Base-by-base conservation (phyloP, 345 rosid genomes). In the Anastatica hierochuntica region DNA sequence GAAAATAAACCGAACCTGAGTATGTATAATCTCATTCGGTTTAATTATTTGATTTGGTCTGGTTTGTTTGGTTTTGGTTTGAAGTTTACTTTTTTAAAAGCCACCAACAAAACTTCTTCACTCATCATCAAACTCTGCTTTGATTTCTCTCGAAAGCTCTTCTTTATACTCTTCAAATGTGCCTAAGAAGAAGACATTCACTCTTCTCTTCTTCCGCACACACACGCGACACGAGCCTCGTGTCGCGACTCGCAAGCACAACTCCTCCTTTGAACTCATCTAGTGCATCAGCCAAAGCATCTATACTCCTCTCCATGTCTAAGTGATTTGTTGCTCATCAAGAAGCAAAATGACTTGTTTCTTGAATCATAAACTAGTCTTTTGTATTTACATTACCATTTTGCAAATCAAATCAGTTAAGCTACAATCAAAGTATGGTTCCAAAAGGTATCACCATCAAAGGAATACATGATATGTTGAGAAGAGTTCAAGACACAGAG, bases 221-320 rank as follows among this genome's bases (percentile, higher is more conserved):
- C 4, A 90, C 98, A 24, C 83, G 76, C 0, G 96, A 82, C 57
- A 90, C 87, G 10, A 90, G 82, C 66, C 98, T 73, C 0, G 92
- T 84, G 58, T 90, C 98, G 26, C 87, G 98, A 65, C 95, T 90
- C 56, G 87, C 98, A 45, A 90, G 64, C 11, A 90, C 92, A 23
- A 87, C 85, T 49, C 96, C 96, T n/a, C 96, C 95, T 8, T 79
- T 76, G 53, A 87, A 90, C 73, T 90, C 95, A 14, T 90, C 95
- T 3, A 90, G 74, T 0, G 95, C 98, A 68, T 84, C 88, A 0
- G 96, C 98, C 72, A 90, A 60, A 1, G 96, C 95, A 63, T 87
- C 96, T 20, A 90, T 90, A 53, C n/a, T n/a, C n/a, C 95, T 90
- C 74, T 90, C 92, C 96, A 90, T 87, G 60, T 90, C 96, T 41